These are phyloP conservation scores for Lumnitzera racemosa DNA, from an alignment of 345 rosid species.

Conservation along the genomic window DNA sequence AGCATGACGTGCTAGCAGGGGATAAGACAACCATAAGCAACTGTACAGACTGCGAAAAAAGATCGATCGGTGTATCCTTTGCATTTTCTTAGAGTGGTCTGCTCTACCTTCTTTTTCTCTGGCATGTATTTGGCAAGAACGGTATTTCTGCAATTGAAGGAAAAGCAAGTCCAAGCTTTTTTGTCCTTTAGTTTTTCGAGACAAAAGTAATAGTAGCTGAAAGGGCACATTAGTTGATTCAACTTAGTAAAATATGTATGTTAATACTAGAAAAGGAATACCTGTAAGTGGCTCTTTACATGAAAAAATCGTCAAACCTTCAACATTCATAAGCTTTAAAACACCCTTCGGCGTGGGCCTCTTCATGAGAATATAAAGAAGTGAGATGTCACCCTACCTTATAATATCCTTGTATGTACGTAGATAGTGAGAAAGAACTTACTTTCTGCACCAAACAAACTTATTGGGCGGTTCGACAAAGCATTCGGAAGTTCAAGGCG, in stretches of 20 bases:
- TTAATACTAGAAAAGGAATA: conserved; percentile 15
- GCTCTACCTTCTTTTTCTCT: conserved; percentile 79
- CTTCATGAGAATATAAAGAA: conserved; percentile 26
- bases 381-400: too few relatives aligned
- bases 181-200: not conserved
- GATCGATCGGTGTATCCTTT: too few relatives aligned
- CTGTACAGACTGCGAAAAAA: too few relatives aligned
- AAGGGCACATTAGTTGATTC: not conserved
- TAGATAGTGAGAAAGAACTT: conserved; percentile 16
- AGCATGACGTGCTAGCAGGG: too few relatives aligned
- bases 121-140: conserved; percentile 87
- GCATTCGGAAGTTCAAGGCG: conserved; percentile 73
- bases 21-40: too few relatives aligned
- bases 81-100: not conserved
- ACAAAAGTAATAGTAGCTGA: not conserved
- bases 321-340: conserved; percentile 79
- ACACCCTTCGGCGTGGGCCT: conserved; percentile 94
- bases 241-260: not conserved
- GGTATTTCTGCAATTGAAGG: conserved; percentile 65
- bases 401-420: too few relatives aligned
- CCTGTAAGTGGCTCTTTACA: conserved; percentile 97
- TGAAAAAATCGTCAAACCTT: conserved; percentile 89
- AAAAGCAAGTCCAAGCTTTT: not conserved
- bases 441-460: conserved; percentile 95
- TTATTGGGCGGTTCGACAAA: conserved; percentile 54